Evolutionary conservation across 2,329 filamentous ascomycete genomes (phyloP), one percentile per base, ranked within the genome.

Genomic region (Alternaria triticimaculans): DNA sequence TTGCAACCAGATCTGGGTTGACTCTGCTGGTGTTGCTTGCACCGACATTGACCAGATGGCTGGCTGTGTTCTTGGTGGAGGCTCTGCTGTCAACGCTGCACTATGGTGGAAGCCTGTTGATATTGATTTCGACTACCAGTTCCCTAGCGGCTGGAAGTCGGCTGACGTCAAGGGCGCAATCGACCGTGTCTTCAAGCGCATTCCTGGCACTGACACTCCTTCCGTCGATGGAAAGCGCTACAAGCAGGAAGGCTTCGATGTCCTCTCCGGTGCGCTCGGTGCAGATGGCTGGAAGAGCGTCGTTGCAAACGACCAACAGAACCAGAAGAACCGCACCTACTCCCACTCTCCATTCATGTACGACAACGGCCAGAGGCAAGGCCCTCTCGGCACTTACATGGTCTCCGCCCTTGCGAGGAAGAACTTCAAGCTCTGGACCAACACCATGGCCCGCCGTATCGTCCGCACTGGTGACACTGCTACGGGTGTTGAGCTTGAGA

Each of bases 21-120:
- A 90, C 72, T 88, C 87, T 10, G 82, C 83, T 5, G 89, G 88
- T 26, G 88, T 91, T 69, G 86, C 87, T 37, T 92, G 90, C 78
- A 85, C 84, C 2, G 90, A 92, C 75, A 88, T 87, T n/a, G 89
- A 90, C 65, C 88, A 90, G 71, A 91, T 92, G 88, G 88, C 89
- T 12, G 90, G 89, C 14, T 92, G 90, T 65, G 84, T 92, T 46
- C 84, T 92, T 3, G 90, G 90, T 53, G 90, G 90, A 59, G 88
- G 88, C 8, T 87, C 88, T 14, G 87, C 88, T 26, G 84, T 92
- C 72, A 92, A 92, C 68, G 87, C 90, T 55, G 89, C 88, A 48
- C 83, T 92, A 33, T 92, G 88, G 86, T 90, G 88, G 85, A 88
- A 87, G 76, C 85, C 91, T 0, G 87, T 89, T 64, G 83, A 86